A percentile compares a stretch with the other conserved stretches of the same genome.
Evolutionary conservation across 768 basidiomycete species (phyloP).

Genomic region (Tephrocybe sp.): DNA sequence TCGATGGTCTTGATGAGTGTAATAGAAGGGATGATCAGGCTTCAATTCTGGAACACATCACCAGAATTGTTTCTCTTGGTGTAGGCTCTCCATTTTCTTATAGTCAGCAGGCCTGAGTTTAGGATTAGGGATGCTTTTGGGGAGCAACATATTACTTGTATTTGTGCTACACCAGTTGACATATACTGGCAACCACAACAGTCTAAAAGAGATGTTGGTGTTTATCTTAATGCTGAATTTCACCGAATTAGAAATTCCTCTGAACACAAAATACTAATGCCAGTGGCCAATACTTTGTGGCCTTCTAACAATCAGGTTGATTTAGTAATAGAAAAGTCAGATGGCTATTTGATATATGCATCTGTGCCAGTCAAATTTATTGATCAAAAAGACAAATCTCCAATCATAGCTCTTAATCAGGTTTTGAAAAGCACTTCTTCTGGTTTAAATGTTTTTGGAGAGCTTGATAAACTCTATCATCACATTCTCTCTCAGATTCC

Average conservation of each 20-base stretch:
- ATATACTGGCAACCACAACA: background rate
- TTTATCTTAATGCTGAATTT: slow-evolving; percentile 3
- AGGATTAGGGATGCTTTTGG: slow-evolving; percentile 1
- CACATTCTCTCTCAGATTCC: slow-evolving; percentile 1
- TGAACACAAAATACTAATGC: background rate
- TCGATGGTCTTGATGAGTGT: slow-evolving; percentile 10
- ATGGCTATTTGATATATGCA: slow-evolving; percentile 12
- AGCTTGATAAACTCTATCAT: background rate
- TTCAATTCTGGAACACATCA: background rate
- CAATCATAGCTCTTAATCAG: background rate
- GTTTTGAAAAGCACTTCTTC: background rate
- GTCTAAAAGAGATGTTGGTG: background rate
- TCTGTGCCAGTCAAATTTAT: background rate
- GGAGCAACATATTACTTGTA: background rate
- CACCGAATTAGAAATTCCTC: background rate
- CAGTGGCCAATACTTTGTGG: background rate
- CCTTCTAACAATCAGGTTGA: background rate
- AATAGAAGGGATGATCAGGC: no score
- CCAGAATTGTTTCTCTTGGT: background rate
- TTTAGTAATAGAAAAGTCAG: slow-evolving; percentile 1
- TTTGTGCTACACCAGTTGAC: background rate
- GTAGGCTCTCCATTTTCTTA: slow-evolving; percentile 4
- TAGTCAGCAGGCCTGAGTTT: slow-evolving; percentile 5
- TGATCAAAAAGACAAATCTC: background rate
- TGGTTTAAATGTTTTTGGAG: background rate